Conservation (phyloP, 2,329 filamentous ascomycete species). For the Fusarium graminum region DNA sequence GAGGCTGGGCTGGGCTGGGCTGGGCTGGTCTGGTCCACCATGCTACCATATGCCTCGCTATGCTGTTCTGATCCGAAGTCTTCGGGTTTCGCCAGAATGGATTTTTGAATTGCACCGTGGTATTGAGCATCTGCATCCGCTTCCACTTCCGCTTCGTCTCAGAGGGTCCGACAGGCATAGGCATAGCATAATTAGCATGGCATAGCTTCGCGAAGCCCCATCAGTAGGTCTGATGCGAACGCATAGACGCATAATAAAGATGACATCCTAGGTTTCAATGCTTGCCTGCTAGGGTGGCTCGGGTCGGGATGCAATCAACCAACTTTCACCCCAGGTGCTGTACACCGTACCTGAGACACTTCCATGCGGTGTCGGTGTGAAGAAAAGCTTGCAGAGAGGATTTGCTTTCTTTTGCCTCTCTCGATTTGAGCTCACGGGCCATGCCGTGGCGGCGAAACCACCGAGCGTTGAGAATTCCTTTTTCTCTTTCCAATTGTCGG, state of each 20-base stretch:
- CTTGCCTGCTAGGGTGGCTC: conserved; percentile 26
- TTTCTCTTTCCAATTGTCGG: conserved; percentile 39
- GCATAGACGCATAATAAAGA: conserved; percentile 37
- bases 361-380: conserved; percentile 31
- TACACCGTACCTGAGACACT: conserved; percentile 38
- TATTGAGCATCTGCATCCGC: conserved; percentile 29
- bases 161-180: conserved; percentile 8
- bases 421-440: conserved; percentile 23
- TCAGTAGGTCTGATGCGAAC: conserved; percentile 21
- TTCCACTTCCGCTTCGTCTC: conserved; percentile 31
- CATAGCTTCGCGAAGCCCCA: conserved; percentile 23
- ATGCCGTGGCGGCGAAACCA: conserved; percentile 36
- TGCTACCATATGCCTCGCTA: conserved; percentile 19
- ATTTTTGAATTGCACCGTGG: conserved; percentile 34
- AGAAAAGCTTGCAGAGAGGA: conserved; percentile 29
- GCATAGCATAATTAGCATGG: background rate
- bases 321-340: conserved; percentile 25
- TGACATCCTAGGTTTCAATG: conserved; percentile 28
- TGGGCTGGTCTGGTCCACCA: background rate
- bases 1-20: conserved; percentile 13
- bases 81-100: conserved; percentile 36
- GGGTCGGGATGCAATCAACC: conserved; percentile 17
- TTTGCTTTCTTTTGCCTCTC: conserved; percentile 38
- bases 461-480: conserved; percentile 37
- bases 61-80: conserved; percentile 27